These are phyloP conservation scores for Trichoderma asperelloides DNA, from an alignment of 495 filamentous ascomycete species.

Conservation along the genomic window DNA sequence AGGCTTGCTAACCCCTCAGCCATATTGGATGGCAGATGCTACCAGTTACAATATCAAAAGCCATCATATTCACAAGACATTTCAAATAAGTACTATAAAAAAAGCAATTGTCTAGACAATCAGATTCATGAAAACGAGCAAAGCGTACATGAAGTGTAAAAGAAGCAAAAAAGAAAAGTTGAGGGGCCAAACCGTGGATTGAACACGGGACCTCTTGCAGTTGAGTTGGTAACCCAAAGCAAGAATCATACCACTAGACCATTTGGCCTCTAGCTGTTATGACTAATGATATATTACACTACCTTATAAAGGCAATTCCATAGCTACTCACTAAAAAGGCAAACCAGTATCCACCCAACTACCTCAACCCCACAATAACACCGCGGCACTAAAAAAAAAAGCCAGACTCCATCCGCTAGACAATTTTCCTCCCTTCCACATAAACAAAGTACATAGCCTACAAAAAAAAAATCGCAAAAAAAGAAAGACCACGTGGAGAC, in stretches of 20 bases:
- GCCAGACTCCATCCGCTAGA: not conserved
- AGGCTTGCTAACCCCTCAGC: too few species aligned
- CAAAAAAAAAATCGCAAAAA: not conserved
- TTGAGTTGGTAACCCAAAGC: slow-evolving; percentile 1
- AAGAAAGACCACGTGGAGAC: not conserved
- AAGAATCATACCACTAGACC: slow-evolving; percentile 9
- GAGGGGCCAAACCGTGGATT: slow-evolving; percentile 8
- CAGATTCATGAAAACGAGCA: not conserved
- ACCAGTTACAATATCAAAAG: too few species aligned
- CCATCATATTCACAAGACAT: too few species aligned
- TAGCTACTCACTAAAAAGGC: not conserved
- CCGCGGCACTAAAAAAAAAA: not conserved
- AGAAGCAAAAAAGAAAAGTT: not conserved
- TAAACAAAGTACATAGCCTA: not conserved
- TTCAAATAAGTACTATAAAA: too few species aligned
- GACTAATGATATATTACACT: not conserved
- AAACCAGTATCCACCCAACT: not conserved
- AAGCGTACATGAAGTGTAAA: not conserved
- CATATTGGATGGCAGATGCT: too few species aligned
- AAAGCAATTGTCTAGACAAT: too few species aligned
- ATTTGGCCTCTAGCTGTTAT: not conserved
- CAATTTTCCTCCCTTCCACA: too few species aligned
- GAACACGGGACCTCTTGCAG: slow-evolving; percentile 8
- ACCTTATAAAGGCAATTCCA: not conserved
- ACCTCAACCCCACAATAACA: not conserved